phyloP scores from a whole-genome alignment of 768 basidiomycete genomes.

The Trametes coccinea region DNA sequence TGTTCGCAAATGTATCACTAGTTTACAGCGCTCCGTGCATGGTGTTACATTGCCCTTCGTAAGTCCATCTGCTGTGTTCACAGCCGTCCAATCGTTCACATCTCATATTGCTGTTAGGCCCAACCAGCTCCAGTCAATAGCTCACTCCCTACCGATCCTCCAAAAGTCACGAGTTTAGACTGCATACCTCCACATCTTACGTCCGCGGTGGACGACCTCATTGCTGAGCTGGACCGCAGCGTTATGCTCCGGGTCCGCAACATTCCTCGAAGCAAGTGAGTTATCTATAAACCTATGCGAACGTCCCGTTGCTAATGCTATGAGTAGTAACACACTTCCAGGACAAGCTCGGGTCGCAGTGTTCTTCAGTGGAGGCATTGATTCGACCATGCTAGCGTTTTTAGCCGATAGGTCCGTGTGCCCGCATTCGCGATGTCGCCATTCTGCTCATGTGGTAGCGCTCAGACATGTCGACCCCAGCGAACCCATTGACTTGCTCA shows the following conservation, averaged over 20 bases:
- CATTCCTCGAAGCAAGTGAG: constrained; percentile 55
- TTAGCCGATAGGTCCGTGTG: constrained; percentile 68
- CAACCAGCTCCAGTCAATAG: constrained; percentile 47
- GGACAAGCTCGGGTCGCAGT: constrained; percentile 69
- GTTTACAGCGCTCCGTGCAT: neutral
- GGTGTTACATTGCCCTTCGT: constrained; percentile 2
- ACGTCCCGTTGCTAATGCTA: neutral
- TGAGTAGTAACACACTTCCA: constrained; percentile 24
- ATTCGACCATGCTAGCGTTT: constrained; percentile 81
- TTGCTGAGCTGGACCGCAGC: constrained; percentile 59
- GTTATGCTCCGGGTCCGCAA: constrained; percentile 67
- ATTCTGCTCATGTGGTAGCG: neutral
- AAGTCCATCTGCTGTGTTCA: neutral
- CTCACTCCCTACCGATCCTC: constrained; percentile 44
- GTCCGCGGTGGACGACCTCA: constrained; percentile 49
- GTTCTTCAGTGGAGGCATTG: constrained; percentile 95
- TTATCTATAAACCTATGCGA: constrained; percentile 3
- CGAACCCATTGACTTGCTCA: constrained; percentile 90
- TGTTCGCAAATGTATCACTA: neutral
- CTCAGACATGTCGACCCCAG: constrained; percentile 66
- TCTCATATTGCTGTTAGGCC: constrained; percentile 38
- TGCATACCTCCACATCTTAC: constrained; percentile 45
- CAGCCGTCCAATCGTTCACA: neutral
- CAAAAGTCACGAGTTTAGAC: constrained; percentile 39
- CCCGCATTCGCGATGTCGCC: neutral